Percentiles rank a stretch among this genome's conserved stretches.
Conservation (phyloP, 331 rosid species). For the Erythrophleum ivorense region DNA sequence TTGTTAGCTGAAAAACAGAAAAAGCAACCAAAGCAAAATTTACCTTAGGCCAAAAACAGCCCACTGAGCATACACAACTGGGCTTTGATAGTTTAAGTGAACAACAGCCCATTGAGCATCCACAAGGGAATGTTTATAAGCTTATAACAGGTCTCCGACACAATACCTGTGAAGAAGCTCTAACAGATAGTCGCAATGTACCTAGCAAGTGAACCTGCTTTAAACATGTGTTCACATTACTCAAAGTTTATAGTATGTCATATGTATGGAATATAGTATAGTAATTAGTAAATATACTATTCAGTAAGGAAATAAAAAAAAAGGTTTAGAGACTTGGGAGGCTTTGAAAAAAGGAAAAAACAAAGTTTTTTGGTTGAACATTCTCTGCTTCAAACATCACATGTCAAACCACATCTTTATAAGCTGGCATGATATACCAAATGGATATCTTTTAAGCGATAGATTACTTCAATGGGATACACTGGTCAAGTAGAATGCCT, state of each 20-base stretch:
- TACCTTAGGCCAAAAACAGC: conserved; percentile 22
- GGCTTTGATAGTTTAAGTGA: not conserved
- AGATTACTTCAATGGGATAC: not conserved
- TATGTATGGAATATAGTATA: not conserved
- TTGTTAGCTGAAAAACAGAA: not conserved
- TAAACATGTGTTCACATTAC: not conserved
- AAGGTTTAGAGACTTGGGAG: not conserved
- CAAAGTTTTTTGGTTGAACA: not conserved
- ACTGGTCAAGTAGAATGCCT: not conserved
- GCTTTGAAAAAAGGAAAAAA: not conserved
- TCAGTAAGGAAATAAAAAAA: not conserved
- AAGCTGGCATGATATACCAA: not conserved
- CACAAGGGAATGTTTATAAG: not conserved
- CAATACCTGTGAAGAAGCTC: conserved; percentile 5
- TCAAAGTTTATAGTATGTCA: not conserved
- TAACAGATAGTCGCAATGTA: not conserved
- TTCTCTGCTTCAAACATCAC: not conserved
- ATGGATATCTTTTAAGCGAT: not conserved
- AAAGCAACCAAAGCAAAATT: not conserved
- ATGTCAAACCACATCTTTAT: not conserved
- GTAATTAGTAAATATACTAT: not conserved
- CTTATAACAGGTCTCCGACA: not conserved
- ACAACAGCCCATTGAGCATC: conserved; percentile 37
- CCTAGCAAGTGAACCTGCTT: conserved; percentile 4
- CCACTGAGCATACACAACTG: not conserved